A percentile compares a stretch with the other conserved stretches of the same genome.
phyloP scores from a whole-genome alignment of 805 yeast species.

The Wickerhamiella qilinensis region DNA sequence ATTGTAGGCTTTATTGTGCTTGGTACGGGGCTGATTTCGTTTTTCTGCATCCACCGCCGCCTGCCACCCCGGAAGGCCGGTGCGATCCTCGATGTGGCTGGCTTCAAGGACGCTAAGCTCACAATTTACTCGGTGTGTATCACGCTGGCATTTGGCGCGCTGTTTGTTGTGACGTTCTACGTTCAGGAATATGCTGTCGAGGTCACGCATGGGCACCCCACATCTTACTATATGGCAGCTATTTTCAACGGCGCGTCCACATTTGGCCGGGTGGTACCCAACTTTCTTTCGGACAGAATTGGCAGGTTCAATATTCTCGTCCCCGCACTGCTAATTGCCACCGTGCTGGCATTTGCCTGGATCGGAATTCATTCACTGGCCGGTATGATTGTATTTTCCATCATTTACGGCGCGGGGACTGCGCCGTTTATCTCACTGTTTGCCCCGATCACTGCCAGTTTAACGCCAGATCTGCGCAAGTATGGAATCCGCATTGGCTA shows the following conservation, averaged over 20 bases:
- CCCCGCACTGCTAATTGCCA: neutral
- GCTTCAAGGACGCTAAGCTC: neutral
- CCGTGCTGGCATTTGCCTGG: neutral
- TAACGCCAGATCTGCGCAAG: slow-evolving; percentile 15
- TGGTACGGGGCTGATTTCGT: slow-evolving; percentile 15
- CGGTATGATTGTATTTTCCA: slow-evolving; percentile 42
- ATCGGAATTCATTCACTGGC: neutral
- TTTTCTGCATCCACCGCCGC: slow-evolving; percentile 17
- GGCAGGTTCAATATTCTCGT: slow-evolving; percentile 45
- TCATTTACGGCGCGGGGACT: slow-evolving; percentile 15
- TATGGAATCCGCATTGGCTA: slow-evolving; percentile 37
- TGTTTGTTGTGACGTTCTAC: slow-evolving; percentile 21
- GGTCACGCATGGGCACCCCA: slow-evolving; percentile 10
- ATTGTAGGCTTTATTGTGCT: slow-evolving; percentile 31
- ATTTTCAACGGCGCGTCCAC: slow-evolving; percentile 27
- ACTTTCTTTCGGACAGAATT: slow-evolving; percentile 33
- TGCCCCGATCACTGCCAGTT: slow-evolving; percentile 19
- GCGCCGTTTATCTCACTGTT: slow-evolving; percentile 21
- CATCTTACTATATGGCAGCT: slow-evolving; percentile 7
- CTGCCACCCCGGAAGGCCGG: slow-evolving; percentile 17
- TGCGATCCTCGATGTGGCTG: slow-evolving; percentile 3
- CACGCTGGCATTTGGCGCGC: slow-evolving; percentile 18
- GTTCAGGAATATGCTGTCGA: slow-evolving; percentile 19
- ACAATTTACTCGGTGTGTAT: slow-evolving; percentile 11
- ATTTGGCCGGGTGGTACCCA: slow-evolving; percentile 40